These are phyloP conservation scores for Amphirosellinia nigrospora DNA, from an alignment of 495 filamentous ascomycete genomes.

Conservation along the genomic window DNA sequence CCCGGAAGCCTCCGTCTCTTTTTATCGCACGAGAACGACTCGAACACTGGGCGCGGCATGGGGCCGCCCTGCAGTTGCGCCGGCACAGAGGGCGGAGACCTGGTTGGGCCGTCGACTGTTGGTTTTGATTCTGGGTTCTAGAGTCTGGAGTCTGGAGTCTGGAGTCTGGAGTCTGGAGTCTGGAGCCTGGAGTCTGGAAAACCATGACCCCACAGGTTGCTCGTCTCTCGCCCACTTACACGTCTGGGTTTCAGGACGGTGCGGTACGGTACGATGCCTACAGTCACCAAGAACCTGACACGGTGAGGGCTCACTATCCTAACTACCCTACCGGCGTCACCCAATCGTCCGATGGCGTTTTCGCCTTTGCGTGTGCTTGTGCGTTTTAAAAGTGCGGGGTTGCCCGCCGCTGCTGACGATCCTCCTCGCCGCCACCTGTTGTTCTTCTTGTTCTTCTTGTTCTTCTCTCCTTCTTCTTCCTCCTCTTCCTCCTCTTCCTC, in stretches of 20 bases:
- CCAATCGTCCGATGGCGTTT: slow-evolving; percentile 12
- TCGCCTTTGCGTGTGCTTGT: too few relatives aligned
- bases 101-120: too few relatives aligned
- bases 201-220: background rate
- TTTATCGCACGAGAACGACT: background rate
- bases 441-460: background rate
- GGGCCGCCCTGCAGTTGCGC: slow-evolving; percentile 25
- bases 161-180: background rate
- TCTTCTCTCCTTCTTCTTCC: background rate
- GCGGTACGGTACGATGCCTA: background rate
- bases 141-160: background rate
- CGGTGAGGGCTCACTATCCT: background rate
- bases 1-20: slow-evolving; percentile 18
- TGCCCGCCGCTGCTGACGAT: background rate
- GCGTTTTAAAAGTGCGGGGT: slow-evolving; percentile 27
- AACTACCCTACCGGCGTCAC: slow-evolving; percentile 14
- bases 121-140: too few relatives aligned
- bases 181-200: background rate
- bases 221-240: background rate
- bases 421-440: background rate
- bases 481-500: background rate
- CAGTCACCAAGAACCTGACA: background rate
- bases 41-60: slow-evolving; percentile 8
- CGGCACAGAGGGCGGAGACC: background rate
- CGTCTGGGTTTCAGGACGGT: too few relatives aligned